Evolutionary conservation across 495 filamentous ascomycete genomes (phyloP), one percentile per base, ranked within the genome.

Genomic region (Jackrogersella minutella): DNA sequence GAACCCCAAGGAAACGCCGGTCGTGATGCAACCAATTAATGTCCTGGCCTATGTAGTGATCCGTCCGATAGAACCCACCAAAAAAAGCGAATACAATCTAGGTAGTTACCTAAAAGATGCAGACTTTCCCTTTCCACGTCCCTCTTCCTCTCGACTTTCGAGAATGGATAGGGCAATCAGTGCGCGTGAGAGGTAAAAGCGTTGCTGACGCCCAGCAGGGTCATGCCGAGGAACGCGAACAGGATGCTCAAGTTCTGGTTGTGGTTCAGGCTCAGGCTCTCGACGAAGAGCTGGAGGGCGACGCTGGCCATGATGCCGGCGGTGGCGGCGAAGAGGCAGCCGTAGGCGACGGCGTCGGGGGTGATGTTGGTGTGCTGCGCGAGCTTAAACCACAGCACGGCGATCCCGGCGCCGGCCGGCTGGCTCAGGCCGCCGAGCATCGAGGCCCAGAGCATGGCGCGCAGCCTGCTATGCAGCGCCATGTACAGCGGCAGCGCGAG

Each of bases 271-370:
- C 86, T 87, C 69, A 97, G 75, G 36, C 90, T 91, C 79, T 99
- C 93, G 10, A 87, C 88, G 73, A 97, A 97, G 1, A 99, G 80
- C 77, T 95, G 91, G 72, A 99, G 76, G 5, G 89, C 93, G 26
- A 99, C 95, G 58, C 87, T 93, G 26, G 90, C 88, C 95, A 99
- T 98, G 59, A 99, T 93, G 0, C 95, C 95, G 0, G 93, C 90
- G 0, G 93, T 97, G 16, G 88, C 82, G 16, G 93, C 92, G 76
- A 99, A 98, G 79, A 98, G 87, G 37, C 87, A 86, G 2, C 92
- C 95, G 74, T 99, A 98, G 0, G 91, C 89, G 5, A 82, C 89
- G 73, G 87, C 86, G 11, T 88, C 85, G 0, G 87, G 84, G 3
- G 73, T 77, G 2, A 85, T 77, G 8, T 89, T 71, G 3, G 73